Conservation (phyloP, 2,329 filamentous ascomycete species). For the Pseudodiploospora longispora region DNA sequence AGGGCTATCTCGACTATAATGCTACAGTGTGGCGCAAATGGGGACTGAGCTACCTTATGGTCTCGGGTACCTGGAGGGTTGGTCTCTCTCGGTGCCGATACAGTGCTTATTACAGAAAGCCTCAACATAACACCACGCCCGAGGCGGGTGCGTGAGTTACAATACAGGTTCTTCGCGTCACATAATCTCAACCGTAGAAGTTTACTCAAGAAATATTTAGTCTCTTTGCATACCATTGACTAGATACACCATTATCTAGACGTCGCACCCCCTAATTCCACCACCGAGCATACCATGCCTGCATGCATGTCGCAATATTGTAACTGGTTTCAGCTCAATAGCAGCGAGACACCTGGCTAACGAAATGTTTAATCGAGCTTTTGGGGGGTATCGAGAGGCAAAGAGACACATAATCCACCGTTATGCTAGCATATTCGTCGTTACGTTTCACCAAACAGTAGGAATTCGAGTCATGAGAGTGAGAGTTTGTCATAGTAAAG, state of each 20-base stretch:
- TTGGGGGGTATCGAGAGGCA: slow-evolving; percentile 6
- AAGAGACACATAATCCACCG: slow-evolving; percentile 6
- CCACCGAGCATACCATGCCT: slow-evolving; percentile 6
- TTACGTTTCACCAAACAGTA: slow-evolving; percentile 5
- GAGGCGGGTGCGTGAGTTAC: too few relatives aligned
- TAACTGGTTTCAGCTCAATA: slow-evolving; percentile 6
- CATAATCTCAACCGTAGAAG: too few relatives aligned
- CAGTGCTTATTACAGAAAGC: too few relatives aligned
- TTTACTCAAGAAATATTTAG: slow-evolving; percentile 7
- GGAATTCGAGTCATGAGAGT: too few relatives aligned
- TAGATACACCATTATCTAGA: slow-evolving; percentile 16
- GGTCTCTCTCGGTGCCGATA: too few relatives aligned
- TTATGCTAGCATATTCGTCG: slow-evolving; percentile 12
- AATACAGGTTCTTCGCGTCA: too few relatives aligned
- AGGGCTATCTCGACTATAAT: too few relatives aligned
- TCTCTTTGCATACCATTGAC: slow-evolving; percentile 15
- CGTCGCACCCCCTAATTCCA: slow-evolving; percentile 10
- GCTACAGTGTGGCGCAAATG: too few relatives aligned
- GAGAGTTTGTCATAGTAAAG: too few relatives aligned
- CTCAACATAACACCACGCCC: too few relatives aligned
- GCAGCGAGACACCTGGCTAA: slow-evolving; percentile 12
- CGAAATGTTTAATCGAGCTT: slow-evolving; percentile 9
- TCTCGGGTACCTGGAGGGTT: too few relatives aligned
- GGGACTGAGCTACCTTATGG: too few relatives aligned
- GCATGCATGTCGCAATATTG: slow-evolving; percentile 15